These are phyloP conservation scores for Colletotrichum tropicicola DNA, from an alignment of 2,329 filamentous ascomycete genomes.

Conservation along the genomic window DNA sequence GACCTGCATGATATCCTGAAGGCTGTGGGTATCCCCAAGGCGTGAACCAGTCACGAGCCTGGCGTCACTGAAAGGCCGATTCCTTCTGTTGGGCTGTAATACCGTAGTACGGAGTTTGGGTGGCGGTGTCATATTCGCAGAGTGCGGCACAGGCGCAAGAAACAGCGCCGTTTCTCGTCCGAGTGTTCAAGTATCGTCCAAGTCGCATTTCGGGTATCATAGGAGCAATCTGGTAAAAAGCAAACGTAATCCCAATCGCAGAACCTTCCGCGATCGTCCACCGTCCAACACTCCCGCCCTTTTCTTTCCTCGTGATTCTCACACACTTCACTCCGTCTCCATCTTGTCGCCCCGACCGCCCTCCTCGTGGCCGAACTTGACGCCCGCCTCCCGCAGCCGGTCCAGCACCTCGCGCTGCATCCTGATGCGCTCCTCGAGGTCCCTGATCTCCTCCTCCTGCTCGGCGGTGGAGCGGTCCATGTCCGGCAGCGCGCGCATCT, in stretches of 20 bases:
- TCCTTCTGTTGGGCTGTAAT: background rate
- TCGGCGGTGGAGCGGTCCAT: constrained; percentile 72
- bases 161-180: background rate
- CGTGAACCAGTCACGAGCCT: background rate
- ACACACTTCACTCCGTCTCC: constrained; percentile 42
- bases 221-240: constrained; percentile 5
- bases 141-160: background rate
- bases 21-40: constrained; percentile 51
- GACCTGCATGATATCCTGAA: constrained; percentile 73
- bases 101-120: constrained; percentile 5
- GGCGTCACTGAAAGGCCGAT: background rate
- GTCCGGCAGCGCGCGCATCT: constrained; percentile 74
- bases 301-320: background rate
- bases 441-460: constrained; percentile 75
- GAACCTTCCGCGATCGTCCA: too few relatives aligned
- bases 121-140: background rate
- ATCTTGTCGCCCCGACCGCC: constrained; percentile 50
- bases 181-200: background rate
- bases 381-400: constrained; percentile 60
- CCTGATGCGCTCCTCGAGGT: constrained; percentile 70
- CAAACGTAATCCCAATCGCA: constrained; percentile 29
- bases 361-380: constrained; percentile 45
- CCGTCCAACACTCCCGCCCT: background rate
- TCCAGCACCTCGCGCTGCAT: constrained; percentile 69
- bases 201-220: constrained; percentile 31